phyloP scores from a whole-genome alignment of 768 basidiomycete species.

The Boletellus sp. region DNA sequence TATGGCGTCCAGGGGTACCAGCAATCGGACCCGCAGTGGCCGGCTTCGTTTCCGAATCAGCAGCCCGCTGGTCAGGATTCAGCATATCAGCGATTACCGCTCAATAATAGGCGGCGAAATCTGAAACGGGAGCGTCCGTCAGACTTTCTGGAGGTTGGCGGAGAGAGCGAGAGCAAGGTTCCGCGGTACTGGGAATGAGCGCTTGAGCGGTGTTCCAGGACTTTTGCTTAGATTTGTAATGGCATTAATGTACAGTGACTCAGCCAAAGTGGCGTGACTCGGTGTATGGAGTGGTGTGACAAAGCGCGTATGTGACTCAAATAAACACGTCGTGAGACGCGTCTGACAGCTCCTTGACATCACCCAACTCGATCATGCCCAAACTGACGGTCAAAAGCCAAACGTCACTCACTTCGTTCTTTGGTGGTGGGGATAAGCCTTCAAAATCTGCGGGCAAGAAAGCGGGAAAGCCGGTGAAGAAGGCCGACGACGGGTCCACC shows the following conservation, averaged over 20 bases:
- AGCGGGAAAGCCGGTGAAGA: constrained; percentile 30
- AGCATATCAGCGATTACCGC: constrained; percentile 80
- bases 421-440: constrained; percentile 35
- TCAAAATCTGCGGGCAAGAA: constrained; percentile 24
- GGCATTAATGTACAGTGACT: constrained; percentile 1
- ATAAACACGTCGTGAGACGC: constrained; percentile 15
- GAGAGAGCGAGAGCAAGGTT: constrained; percentile 59
- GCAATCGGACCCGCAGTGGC: constrained; percentile 36
- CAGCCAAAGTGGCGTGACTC: constrained; percentile 5
- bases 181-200: constrained; percentile 74
- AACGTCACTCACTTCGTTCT: constrained; percentile 54
- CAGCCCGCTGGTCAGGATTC: constrained; percentile 71
- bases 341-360: constrained; percentile 1
- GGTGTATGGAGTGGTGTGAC: constrained; percentile 1
- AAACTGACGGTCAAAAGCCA: constrained; percentile 48
- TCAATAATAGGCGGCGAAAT: constrained; percentile 76
- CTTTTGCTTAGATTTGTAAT: constrained; percentile 6
- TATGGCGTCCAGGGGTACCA: constrained; percentile 45
- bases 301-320: constrained; percentile 22
- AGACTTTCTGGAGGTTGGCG: constrained; percentile 76
- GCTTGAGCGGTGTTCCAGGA: neutral
- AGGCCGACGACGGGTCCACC: constrained; percentile 29
- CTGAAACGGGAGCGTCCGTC: constrained; percentile 80
- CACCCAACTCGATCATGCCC: constrained; percentile 38
- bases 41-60: constrained; percentile 56